Base-by-base conservation (phyloP, 805 yeast species). In the Maudiozyma barnettii region DNA sequence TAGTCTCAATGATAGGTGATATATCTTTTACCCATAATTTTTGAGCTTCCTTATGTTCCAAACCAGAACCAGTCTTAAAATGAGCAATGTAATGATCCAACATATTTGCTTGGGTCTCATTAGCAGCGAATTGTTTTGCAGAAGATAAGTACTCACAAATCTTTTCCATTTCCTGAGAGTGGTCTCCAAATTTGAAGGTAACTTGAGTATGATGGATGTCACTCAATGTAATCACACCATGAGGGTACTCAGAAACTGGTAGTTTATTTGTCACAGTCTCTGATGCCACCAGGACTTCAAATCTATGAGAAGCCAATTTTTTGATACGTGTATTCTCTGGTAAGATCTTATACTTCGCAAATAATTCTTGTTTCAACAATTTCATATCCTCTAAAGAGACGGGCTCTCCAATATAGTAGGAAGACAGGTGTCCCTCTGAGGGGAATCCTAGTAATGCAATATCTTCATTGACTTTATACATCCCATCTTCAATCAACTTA, bases 11-110 rank as follows among this genome's bases (percentile, higher is more conserved):
- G 13, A 70, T 70, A 12, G 96, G 96, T 1, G 86, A 82, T 45
- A 84, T 66, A 64, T 88, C 96, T 61, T 84, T 84, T 49, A 88
- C 95, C 96, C 96, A 88, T 49, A 77, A 73, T 46, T 81, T 77
- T 65, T 88, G 96, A 1, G 96, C 83, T 49, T 83, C 77, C 58
- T 84, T 84, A 66, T 88, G 96, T 10, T 90, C 85, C 52, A 80
- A 77, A 79, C 87, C 81, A 4, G 91, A 82, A 19, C 96, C 96
- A 13, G 91, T 80, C 53, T 72, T 66, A 65, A 88, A 88, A 12
- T 93, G 78, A 41, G 77, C 76, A 47, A 78, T 74, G 61, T 88
- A 88, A 41, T 75, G 69, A 9, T 72, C 76, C 31, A 87, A 63
- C 87, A 88, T 79, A 48, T 76, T 72, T 13, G 54, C 60, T 64